phyloP scores from a whole-genome alignment of 1,139 yeast species.

The Ogataea hybrid region DNA sequence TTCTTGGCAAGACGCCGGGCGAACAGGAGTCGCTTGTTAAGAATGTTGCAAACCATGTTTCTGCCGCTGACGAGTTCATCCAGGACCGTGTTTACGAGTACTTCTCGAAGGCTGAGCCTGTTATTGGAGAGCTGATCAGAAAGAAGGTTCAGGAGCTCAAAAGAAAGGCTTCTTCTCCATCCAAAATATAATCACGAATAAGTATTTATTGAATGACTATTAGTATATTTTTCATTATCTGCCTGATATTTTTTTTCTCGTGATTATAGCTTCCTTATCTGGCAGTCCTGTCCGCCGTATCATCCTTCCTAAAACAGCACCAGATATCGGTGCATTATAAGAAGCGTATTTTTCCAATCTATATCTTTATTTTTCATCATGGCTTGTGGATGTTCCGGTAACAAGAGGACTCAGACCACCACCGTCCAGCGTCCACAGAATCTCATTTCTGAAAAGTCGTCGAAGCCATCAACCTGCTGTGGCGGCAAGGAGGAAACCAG shows the following conservation, averaged over 20 bases:
- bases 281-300: no score
- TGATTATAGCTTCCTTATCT: no score
- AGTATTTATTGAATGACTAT: no score
- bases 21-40: conserved; percentile 84
- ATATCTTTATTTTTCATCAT: conserved; percentile 12
- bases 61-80: conserved; percentile 66
- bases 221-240: no score
- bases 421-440: conserved; percentile 8
- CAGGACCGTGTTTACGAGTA: conserved; percentile 79
- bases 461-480: conserved; percentile 20
- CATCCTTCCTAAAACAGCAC: conserved; percentile 8
- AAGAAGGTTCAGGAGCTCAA: conserved; percentile 56
- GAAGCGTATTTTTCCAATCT: neutral
- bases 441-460: conserved; percentile 1
- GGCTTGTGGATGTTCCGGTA: conserved; percentile 27
- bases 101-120: conserved; percentile 71
- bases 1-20: conserved; percentile 69
- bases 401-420: neutral
- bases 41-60: conserved; percentile 76
- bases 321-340: conserved; percentile 1
- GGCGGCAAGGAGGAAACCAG: conserved; percentile 22
- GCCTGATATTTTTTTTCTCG: no score
- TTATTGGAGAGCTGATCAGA: conserved; percentile 61
- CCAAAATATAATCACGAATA: no score
- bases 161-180: no score